Base-by-base conservation (phyloP, 2,329 filamentous ascomycete species). In the Aspergillus felis region DNA sequence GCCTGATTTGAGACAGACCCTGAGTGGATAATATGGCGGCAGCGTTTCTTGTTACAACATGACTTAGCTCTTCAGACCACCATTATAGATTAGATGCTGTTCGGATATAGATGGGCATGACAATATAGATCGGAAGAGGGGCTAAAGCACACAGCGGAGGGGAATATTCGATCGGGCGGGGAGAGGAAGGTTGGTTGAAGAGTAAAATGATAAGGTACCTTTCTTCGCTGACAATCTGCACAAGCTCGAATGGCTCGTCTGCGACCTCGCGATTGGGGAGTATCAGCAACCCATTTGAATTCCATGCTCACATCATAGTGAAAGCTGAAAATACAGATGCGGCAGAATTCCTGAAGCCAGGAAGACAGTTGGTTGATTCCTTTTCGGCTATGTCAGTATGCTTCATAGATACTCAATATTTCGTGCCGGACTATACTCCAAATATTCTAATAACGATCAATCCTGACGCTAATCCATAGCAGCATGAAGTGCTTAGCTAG, bases 221-320 rank as follows among this genome's bases (percentile, higher is more conserved):
- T 74, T 61, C 62, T 67, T 51, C 68, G 68, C 54, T 70, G 69
- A 46, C 71, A 74, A 20, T 53, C 57, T n/a, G 69, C 51, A 62
- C 71, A 74, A 49, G 71, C 71, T 53, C 64, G 64, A 48, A 64
- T 49, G 20, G 71, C 71, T 54, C 71, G 61, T 52, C 63, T 64
- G 35, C 71, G 67, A 61, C 61, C 63, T 47, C 71, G 69, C 51
- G 69, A 69, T 50, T 72, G 69, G 25, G 71, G 70, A 35, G 63
- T 70, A 64, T 73, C 64, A 5, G 70, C 66, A 14, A 73, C 62
- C 71, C 71, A 74, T 41, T 66, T 72, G 51, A 73, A 59, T 56
- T 73, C 71, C 71, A 74, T 74, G 12, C 22, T 50, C 50, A 42
- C 42, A 50, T 53, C 6, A 20, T 38, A 29, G n/a, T 3, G 17